Conservation (phyloP, 495 filamentous ascomycete genomes). For the Penicillium arizonense region DNA sequence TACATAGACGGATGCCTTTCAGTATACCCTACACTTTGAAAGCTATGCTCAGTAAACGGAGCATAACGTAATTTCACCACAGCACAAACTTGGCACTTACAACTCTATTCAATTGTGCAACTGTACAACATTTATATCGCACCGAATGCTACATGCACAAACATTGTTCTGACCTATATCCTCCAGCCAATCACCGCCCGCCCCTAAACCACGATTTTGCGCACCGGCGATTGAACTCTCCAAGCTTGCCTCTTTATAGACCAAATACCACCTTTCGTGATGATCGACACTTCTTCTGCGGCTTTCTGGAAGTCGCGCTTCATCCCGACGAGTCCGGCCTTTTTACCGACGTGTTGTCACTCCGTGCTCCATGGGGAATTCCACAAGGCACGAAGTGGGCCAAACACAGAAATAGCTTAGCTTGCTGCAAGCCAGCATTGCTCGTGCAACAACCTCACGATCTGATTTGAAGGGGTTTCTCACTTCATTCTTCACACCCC, state of each 20-base stretch:
- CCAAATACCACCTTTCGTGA: not conserved
- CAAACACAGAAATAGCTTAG: not conserved
- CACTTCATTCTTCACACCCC: not conserved
- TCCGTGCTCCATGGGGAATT: not conserved
- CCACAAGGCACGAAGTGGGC: conserved; percentile 1
- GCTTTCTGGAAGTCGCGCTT: not conserved
- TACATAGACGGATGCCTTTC: no score
- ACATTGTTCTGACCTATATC: no score
- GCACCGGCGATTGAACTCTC: not conserved
- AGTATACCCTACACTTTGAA: no score
- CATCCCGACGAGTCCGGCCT: not conserved
- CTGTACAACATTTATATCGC: not conserved
- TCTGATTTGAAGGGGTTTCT: not conserved
- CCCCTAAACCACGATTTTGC: not conserved
- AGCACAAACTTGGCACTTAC: not conserved
- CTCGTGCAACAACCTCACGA: not conserved
- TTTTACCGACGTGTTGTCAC: not conserved
- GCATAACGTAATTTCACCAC: no score
- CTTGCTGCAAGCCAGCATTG: not conserved
- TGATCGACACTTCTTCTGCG: not conserved
- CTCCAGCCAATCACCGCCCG: conserved; percentile 1
- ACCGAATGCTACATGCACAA: not conserved
- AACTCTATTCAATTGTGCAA: not conserved
- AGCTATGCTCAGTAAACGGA: no score
- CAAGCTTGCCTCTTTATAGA: not conserved